phyloP scores from a whole-genome alignment of 441 rosid species.

The Adansonia rubrostipa region DNA sequence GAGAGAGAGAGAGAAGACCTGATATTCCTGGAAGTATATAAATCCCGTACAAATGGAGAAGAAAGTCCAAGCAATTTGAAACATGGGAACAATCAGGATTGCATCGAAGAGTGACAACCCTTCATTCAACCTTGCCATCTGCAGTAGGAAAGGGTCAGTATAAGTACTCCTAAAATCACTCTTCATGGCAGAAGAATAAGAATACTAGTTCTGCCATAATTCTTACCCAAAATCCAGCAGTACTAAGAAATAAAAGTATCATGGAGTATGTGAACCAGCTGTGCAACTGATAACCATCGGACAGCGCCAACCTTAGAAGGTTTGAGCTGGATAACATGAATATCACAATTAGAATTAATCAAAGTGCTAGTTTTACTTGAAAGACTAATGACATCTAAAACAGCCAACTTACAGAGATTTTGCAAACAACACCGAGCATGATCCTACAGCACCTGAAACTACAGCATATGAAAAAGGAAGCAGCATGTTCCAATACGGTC shows the following conservation, averaged over 20 bases:
- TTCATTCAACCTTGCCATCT: conserved; percentile 96
- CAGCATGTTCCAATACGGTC: conserved; percentile 80
- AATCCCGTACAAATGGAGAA: conserved; percentile 98
- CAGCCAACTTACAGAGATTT: conserved; percentile 84
- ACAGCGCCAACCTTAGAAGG: conserved; percentile 77
- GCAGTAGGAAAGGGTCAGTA: conserved; percentile 35
- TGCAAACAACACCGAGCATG: conserved; percentile 95
- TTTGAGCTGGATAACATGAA: conserved; percentile 58
- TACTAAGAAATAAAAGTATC: conserved; percentile 49
- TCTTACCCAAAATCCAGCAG: conserved; percentile 98
- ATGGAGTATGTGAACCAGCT: no score
- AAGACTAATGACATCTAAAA: conserved; percentile 17
- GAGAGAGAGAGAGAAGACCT: conserved; percentile 51
- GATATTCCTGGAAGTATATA: conserved; percentile 95
- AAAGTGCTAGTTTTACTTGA: conserved; percentile 1
- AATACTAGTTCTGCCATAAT: neutral
- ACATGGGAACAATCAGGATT: conserved; percentile 98
- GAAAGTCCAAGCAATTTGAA: conserved; percentile 99
- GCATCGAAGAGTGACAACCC: conserved; percentile 92
- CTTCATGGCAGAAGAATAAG: conserved; percentile 14
- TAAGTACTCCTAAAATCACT: conserved; percentile 25
- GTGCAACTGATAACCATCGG: no score
- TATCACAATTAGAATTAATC: conserved; percentile 23
- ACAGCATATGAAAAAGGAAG: conserved; percentile 96
- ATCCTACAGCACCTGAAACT: conserved; percentile 97